Conservation (phyloP, 495 filamentous ascomycete species). For the Penicillium flavigenum region DNA sequence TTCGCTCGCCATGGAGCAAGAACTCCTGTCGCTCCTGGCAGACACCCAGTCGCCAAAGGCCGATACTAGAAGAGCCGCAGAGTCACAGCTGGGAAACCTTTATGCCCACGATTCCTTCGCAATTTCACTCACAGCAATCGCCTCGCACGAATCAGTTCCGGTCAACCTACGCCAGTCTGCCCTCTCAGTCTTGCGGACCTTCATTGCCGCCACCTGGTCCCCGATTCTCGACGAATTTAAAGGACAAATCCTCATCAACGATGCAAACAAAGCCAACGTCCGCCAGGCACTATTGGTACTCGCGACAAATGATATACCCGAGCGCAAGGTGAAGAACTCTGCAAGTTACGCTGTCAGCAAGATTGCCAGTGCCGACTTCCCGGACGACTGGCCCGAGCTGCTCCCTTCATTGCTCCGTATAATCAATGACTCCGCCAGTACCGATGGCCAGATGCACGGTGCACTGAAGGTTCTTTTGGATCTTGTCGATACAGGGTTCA, state of each 20-base stretch:
- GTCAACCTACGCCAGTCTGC: slow-evolving; percentile 78
- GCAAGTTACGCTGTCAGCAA: slow-evolving; percentile 94
- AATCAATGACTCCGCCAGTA: slow-evolving; percentile 63
- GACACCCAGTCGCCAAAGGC: slow-evolving; percentile 72
- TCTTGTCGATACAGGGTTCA: slow-evolving; percentile 87
- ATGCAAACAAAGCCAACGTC: slow-evolving; percentile 70
- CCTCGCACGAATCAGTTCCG: slow-evolving; percentile 65
- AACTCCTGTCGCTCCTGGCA: slow-evolving; percentile 74
- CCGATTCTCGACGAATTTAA: slow-evolving; percentile 64
- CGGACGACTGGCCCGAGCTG: slow-evolving; percentile 86
- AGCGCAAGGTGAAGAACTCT: slow-evolving; percentile 80
- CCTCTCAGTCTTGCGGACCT: slow-evolving; percentile 73
- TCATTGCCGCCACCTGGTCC: slow-evolving; percentile 80
- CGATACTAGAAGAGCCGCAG: slow-evolving; percentile 72
- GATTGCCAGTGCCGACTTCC: slow-evolving; percentile 90
- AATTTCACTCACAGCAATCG: slow-evolving; percentile 73
- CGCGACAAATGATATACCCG: slow-evolving; percentile 67
- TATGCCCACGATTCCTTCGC: slow-evolving; percentile 70
- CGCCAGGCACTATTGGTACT: slow-evolving; percentile 68
- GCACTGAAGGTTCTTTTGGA: slow-evolving; percentile 84
- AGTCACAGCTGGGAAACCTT: slow-evolving; percentile 68
- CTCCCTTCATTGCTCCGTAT: slow-evolving; percentile 76
- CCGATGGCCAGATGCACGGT: slow-evolving; percentile 78
- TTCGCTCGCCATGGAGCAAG: slow-evolving; percentile 68
- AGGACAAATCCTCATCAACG: slow-evolving; percentile 58